A percentile compares a stretch with the other conserved stretches of the same genome.
Evolutionary conservation across 2,329 filamentous ascomycete species (phyloP).

Genomic region (Beauveria caledonica): DNA sequence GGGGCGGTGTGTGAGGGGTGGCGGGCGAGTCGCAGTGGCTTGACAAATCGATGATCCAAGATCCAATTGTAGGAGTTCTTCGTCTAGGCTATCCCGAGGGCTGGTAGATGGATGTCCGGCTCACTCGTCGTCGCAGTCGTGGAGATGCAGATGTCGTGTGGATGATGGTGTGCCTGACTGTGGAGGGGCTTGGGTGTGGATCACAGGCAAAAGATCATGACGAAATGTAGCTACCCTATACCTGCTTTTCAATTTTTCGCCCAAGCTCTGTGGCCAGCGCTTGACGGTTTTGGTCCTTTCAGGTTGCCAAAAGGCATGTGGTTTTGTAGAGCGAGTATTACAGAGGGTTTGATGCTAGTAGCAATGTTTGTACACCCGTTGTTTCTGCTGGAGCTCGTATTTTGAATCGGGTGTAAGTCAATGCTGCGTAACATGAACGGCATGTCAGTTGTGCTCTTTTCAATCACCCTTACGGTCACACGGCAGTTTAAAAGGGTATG

Average conservation of each 20-base stretch:
- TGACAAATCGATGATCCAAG: neutral
- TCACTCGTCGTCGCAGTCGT: neutral
- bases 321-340: too few species aligned
- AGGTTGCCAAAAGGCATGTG: too few species aligned
- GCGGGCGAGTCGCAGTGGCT: neutral
- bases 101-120: neutral
- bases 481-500: too few species aligned
- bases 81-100: neutral
- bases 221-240: constrained; percentile 2
- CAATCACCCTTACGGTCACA: too few species aligned
- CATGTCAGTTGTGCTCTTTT: too few species aligned
- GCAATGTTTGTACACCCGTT: too few species aligned
- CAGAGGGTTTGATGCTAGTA: too few species aligned
- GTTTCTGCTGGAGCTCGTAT: too few species aligned
- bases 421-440: too few species aligned
- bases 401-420: too few species aligned
- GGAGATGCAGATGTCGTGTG: constrained; percentile 2
- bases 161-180: neutral
- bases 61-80: neutral
- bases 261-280: too few species aligned
- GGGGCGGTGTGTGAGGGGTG: neutral
- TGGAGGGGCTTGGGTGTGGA: constrained; percentile 6
- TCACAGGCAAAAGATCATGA: neutral
- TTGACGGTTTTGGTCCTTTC: too few species aligned
- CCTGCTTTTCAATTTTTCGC: neutral